Evolutionary conservation across 768 basidiomycete genomes (phyloP), one percentile per base, ranked within the genome.

Genomic region (Rhodotorula graminis): DNA sequence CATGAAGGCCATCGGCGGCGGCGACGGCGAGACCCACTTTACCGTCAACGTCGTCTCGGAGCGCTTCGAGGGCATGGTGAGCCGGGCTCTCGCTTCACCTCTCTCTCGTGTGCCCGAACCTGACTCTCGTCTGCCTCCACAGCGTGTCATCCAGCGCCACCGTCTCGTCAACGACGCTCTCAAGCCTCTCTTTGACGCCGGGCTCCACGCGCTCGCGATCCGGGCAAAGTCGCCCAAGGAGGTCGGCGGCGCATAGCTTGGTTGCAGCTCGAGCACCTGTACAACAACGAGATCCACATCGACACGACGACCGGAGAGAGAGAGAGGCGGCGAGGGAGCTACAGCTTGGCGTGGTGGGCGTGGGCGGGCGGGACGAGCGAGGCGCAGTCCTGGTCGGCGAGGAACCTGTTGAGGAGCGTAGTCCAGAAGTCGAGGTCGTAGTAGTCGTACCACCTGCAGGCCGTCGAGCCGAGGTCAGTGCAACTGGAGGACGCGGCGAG

Each of bases 141-240:
- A 82, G 78, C 67, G 80, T 7, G 73, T 76, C 18, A 82, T 84
- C 61, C 79, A 79, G 21, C 79, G 83, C 40, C 83, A 84, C 74
- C 75, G 83, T 27, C 69, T 83, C 57, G 82, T 84, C 64, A 83
- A 84, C 74, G 76, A 74, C 16, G 64, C 83, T 31, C 75, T 84
- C 18, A 81, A 81, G 67, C 81, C 82, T 3, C 82, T 83, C 67
- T 82, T 84, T 42, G 78, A 78, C 25, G 76, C 73, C n/a, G 83
- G 83, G 18, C 69, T 84, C 50, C 83, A 84, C 66, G 83, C 83
- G 3, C 76, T 84, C 57, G 80, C 80, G 65, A 71, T 84, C 72
- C 77, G 80, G 65, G 73, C 83, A 42, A 81, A 81, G 75, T 81
- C 80, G 33, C 81, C 82, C 8, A 74, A 76, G 67, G 83, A 83